Conservation (phyloP, 495 filamentous ascomycete genomes). For the Copromyces sp. region DNA sequence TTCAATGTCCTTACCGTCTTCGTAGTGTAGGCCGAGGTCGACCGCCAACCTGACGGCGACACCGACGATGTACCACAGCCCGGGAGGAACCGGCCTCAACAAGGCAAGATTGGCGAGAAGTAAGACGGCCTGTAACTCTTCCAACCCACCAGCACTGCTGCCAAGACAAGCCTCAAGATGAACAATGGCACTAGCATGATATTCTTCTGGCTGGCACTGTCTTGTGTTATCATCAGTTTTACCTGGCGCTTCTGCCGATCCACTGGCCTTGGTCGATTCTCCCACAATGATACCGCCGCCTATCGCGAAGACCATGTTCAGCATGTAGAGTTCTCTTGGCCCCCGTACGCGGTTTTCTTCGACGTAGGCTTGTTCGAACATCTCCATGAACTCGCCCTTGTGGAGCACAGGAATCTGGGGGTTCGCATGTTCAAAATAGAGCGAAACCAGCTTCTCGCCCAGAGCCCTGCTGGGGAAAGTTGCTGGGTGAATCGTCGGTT, state of each 20-base stretch:
- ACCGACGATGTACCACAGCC: slow-evolving; percentile 94
- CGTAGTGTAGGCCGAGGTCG: slow-evolving; percentile 86
- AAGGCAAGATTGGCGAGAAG: slow-evolving; percentile 86
- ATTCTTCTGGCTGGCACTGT: slow-evolving; percentile 86
- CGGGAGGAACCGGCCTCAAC: slow-evolving; percentile 81
- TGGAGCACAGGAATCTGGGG: slow-evolving; percentile 92
- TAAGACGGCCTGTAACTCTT: slow-evolving; percentile 87
- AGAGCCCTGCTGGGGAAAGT: slow-evolving; percentile 71
- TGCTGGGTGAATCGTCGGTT: slow-evolving; percentile 75
- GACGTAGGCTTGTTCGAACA: slow-evolving; percentile 71
- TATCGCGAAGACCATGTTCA: slow-evolving; percentile 98
- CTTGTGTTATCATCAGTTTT: slow-evolving; percentile 19
- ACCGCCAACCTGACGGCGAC: slow-evolving; percentile 84
- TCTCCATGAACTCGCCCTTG: slow-evolving; percentile 70
- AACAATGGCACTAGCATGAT: slow-evolving; percentile 87
- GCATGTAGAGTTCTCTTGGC: slow-evolving; percentile 75
- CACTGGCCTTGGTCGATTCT: slow-evolving; percentile 29
- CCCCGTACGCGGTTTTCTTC: slow-evolving; percentile 58
- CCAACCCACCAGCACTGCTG: slow-evolving; percentile 66
- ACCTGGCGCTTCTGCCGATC: slow-evolving; percentile 6
- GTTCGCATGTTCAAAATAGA: slow-evolving; percentile 95
- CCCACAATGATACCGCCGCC: slow-evolving; percentile 87
- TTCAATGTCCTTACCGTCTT: slow-evolving; percentile 66
- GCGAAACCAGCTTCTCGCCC: slow-evolving; percentile 57
- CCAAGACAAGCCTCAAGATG: slow-evolving; percentile 82